Conservation (phyloP, 495 filamentous ascomycete species). For the Daldinia bambusicola region DNA sequence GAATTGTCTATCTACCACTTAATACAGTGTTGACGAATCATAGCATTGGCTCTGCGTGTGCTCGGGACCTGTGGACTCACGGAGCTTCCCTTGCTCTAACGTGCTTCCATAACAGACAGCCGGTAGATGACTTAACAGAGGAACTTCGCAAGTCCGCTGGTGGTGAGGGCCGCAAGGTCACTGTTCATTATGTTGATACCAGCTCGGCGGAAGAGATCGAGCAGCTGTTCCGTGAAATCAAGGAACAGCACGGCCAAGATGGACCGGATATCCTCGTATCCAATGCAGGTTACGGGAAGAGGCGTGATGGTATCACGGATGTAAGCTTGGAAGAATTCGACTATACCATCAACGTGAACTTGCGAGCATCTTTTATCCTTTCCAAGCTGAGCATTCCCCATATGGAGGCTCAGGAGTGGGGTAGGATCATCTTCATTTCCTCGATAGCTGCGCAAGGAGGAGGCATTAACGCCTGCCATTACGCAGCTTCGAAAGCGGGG, state of each 20-base stretch:
- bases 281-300: conserved; percentile 53
- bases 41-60: conserved; percentile 71
- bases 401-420: conserved; percentile 72
- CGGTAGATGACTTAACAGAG: conserved; percentile 57
- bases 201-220: conserved; percentile 61
- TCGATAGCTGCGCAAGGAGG: conserved; percentile 74
- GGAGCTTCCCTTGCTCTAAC: conserved; percentile 70
- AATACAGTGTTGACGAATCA: conserved; percentile 19
- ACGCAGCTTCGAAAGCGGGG: conserved; percentile 72
- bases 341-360: conserved; percentile 71
- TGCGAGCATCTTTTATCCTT: conserved; percentile 72
- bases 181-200: conserved; percentile 68
- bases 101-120: conserved; percentile 63
- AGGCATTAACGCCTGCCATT: conserved; percentile 76
- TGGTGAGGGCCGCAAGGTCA: conserved; percentile 56
- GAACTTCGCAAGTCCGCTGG: conserved; percentile 47
- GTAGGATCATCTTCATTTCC: conserved; percentile 73
- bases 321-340: conserved; percentile 71
- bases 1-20: no score
- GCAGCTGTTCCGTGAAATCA: conserved; percentile 63
- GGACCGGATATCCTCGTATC: conserved; percentile 71
- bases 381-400: conserved; percentile 71
- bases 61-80: conserved; percentile 63
- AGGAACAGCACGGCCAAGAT: conserved; percentile 60
- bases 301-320: conserved; percentile 49